phyloP scores from a whole-genome alignment of 2,329 filamentous ascomycete species.

The Fusarium hostae region DNA sequence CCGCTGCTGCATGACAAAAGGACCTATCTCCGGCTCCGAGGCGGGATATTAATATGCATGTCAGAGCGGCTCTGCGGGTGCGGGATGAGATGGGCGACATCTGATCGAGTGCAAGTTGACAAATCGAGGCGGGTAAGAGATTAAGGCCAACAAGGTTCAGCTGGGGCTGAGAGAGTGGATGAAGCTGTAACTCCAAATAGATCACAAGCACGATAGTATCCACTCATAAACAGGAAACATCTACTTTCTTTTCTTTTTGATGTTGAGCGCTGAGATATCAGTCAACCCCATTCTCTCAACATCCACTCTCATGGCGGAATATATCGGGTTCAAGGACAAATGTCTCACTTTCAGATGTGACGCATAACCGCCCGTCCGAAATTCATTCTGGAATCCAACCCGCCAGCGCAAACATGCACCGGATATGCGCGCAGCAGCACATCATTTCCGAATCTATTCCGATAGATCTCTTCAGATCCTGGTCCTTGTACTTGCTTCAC shows the following conservation, averaged over 20 bases:
- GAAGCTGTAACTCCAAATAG: neutral
- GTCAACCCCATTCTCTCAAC: neutral
- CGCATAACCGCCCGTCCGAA: constrained; percentile 25
- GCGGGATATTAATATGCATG: constrained; percentile 18
- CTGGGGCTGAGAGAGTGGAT: neutral
- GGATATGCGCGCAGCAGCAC: constrained; percentile 18
- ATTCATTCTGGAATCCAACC: constrained; percentile 8
- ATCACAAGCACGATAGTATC: neutral
- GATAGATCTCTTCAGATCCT: constrained; percentile 22
- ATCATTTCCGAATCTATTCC: constrained; percentile 21
- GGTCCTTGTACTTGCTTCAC: neutral
- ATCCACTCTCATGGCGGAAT: neutral
- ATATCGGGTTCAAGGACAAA: constrained; percentile 9
- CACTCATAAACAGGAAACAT: neutral
- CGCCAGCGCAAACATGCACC: constrained; percentile 7
- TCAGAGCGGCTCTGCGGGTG: constrained; percentile 10
- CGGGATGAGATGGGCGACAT: neutral
- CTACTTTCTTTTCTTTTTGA: constrained; percentile 6
- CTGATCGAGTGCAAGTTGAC: neutral
- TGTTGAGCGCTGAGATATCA: constrained; percentile 11
- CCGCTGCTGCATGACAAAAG: constrained; percentile 4
- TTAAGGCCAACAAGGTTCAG: neutral
- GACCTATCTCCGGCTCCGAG: constrained; percentile 17
- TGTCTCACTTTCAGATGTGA: constrained; percentile 27
- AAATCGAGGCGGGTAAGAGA: neutral